phyloP scores from a whole-genome alignment of 495 filamentous ascomycete genomes.

The Xylaria grammica region DNA sequence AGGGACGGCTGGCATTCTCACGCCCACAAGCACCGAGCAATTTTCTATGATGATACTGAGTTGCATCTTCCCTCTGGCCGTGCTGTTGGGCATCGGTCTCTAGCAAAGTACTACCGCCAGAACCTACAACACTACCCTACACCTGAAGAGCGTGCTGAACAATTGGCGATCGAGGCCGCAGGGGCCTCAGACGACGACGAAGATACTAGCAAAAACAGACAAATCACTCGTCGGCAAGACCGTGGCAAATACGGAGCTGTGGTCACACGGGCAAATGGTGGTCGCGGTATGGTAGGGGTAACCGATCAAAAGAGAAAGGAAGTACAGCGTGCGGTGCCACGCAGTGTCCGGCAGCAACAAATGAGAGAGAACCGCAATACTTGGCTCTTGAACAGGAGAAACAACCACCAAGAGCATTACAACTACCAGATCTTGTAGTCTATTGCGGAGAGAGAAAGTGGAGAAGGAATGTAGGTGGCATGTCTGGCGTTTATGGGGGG shows the following conservation, averaged over 20 bases:
- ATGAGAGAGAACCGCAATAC: constrained; percentile 43
- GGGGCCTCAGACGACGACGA: constrained; percentile 39
- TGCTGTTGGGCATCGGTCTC: constrained; percentile 87
- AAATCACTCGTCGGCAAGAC: constrained; percentile 46
- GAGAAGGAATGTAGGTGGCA: background rate
- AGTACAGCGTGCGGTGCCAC: constrained; percentile 66
- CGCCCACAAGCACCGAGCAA: constrained; percentile 68
- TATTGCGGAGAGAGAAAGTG: background rate
- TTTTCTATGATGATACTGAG: constrained; percentile 89
- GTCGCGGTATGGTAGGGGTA: constrained; percentile 76
- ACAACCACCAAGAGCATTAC: constrained; percentile 40
- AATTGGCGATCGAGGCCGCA: constrained; percentile 58
- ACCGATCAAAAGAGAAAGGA: constrained; percentile 71
- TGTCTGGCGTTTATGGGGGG: background rate
- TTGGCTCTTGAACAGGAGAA: constrained; percentile 36
- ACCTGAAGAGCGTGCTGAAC: constrained; percentile 66
- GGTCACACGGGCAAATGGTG: constrained; percentile 66
- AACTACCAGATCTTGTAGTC: constrained; percentile 37
- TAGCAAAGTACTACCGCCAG: constrained; percentile 87
- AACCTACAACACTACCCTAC: constrained; percentile 85
- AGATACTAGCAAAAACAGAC: constrained; percentile 33
- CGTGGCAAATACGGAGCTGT: constrained; percentile 61
- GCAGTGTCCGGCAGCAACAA: constrained; percentile 65
- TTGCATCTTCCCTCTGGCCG: constrained; percentile 90
- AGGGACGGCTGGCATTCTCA: constrained; percentile 77